phyloP scores from a whole-genome alignment of 441 rosid species.

The Arabidopsis hybrid region DNA sequence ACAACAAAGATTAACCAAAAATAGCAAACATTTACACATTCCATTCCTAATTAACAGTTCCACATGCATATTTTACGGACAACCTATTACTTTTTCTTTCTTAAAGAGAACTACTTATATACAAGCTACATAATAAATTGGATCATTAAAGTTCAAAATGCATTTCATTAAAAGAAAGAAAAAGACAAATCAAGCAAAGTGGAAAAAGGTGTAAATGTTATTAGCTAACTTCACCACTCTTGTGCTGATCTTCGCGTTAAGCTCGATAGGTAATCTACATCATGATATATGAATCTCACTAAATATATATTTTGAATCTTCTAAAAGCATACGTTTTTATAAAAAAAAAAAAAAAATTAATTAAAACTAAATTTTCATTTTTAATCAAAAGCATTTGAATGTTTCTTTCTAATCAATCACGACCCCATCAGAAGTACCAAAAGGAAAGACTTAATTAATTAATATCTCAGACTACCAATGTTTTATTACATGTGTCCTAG shows the following conservation, averaged over 20 bases:
- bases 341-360: no score
- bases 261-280: background rate
- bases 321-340: no score
- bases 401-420: background rate
- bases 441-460: background rate
- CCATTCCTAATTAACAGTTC: background rate
- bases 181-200: background rate
- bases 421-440: background rate
- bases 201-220: background rate
- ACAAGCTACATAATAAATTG: background rate
- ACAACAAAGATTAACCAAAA: no score
- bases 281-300: background rate
- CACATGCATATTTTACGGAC: background rate
- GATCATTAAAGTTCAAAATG: background rate
- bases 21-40: background rate
- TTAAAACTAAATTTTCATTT: no score
- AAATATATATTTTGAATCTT: no score
- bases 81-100: background rate
- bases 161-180: background rate
- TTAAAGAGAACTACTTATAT: background rate
- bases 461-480: background rate
- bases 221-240: no score
- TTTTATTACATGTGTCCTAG: background rate
- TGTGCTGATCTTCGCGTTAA: no score
- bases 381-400: background rate